Base-by-base conservation (phyloP, 345 rosid genomes). In the Durio zibethinus region DNA sequence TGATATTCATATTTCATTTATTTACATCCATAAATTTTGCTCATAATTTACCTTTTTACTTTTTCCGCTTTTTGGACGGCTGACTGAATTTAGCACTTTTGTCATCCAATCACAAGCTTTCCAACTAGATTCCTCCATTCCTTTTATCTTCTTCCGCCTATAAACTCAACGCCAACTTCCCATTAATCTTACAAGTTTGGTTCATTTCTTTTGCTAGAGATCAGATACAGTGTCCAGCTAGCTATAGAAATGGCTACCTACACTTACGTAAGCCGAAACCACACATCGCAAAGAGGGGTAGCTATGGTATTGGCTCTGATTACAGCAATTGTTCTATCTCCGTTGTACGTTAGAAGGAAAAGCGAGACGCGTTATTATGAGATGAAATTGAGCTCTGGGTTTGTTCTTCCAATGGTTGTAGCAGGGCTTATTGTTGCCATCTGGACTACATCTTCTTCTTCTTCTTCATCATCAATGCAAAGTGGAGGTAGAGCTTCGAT, bases 231-330 rank as follows among this genome's bases (percentile, higher is more conserved):
- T 45, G 63, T 23, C 14, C n/a, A 45, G 15, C 11, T 43, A 14
- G 10, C 81, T n/a, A n/a, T 53, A 48, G 9, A 73, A 47, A 88
- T 88, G 91, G 86, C 88, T 27, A 5, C 82, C 0, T 29, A 53
- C 10, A 43, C 50, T 35, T 61, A 73, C 79, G 25, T 40, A n/a
- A 14, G 36, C 61, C 83, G 14, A 66, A 52, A 53, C 18, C 76
- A 75, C 78, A 76, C 88, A 21, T 88, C 91, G 4, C 91, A 80
- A 35, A 84, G 93, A 81, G 83, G 77, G 72, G 73, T 84, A 36
- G 93, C 90, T 82, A 88, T 90, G 93, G 88, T 78, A 64, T 47
- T 90, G 82, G 93, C 93, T 79, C 73, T 88, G 38, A 79, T 79
- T 0, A 80, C 86, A 20, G 91, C 93, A 11, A 60, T 83, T 4